Evolutionary conservation across 106 monocot genomes (phyloP), one percentile per base, ranked within the genome.

Genomic region (Platanthera zijinensis): DNA sequence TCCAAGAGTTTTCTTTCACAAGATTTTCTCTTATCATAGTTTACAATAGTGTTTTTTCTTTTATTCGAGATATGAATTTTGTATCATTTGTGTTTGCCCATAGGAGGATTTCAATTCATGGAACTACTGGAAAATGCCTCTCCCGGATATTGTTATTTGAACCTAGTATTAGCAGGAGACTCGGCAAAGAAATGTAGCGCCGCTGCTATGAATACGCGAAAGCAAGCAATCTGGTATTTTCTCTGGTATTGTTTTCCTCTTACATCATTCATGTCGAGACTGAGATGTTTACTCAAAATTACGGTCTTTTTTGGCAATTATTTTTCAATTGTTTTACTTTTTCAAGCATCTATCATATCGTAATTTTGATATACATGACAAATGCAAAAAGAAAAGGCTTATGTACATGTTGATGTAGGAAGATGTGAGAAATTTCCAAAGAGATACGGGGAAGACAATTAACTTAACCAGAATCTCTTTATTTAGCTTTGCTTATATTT

Each of bases 101-200:
- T 76, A 95, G 95, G 95, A 95, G 86, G 86, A 84, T 19, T 95
- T 82, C 69, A 95, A 95, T 84, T 69, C 80, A 2, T 86, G 85
- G 86, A 95, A 95, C 71, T 95, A 74, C 80, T 95, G 95, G 95
- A 89, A 80, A 83, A 28, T 88, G 77, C 92, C 89, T 45, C 77
- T 82, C 19, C 87, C 81, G 74, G 83, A 83, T 77, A 54, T 87
- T 61, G 78, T 84, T 74, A 74, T 81, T 52, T 91, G 81, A 89
- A 73, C 49, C 22, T 50, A 19, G 64, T 10, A 21, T 19, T 61
- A 61, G 1, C 19, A n/a, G n/a, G 59, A 21, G 59, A 21, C 5
- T 21, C 59, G 21, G 59, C 7, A n/a, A 61, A 21, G 21, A 61
- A 61, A 61, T 21, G 59, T 19, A 21, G 59, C n/a, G 21, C 59